Base-by-base conservation (phyloP, 306 rosid genomes). In the Citrullus amarus region DNA sequence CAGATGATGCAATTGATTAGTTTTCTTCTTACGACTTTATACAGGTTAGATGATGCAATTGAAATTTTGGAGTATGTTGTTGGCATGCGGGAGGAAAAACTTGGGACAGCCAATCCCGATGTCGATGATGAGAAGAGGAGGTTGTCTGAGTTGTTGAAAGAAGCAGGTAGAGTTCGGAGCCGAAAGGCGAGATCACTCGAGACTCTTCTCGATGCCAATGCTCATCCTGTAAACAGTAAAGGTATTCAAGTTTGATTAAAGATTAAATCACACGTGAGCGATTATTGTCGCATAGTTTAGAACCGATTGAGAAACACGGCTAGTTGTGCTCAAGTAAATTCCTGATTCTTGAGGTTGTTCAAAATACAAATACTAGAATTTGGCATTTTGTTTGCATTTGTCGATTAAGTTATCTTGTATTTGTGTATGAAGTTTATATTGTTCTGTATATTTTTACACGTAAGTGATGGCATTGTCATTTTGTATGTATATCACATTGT, bases 71-170 rank as follows among this genome's bases (percentile, higher is more conserved):
- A 96, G 63, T 76, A 82, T 79, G 90, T 96, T 16, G 92, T 91
- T 6, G 88, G 66, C 53, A 87, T 81, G 87, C 90, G 99, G 70
- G 98, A 92, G 78, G 96, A 92, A 84, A 96, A 91, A 53, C 97
- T 96, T 6, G 99, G 99, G 68, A 96, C 99, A 17, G 98, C 96
- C 59, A 89, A 91, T 86, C 87, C 97, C 10, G 99, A 92, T 53
- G 98, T 96, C 48, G 90, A 80, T 60, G 97, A 96, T 75, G 99
- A 96, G 88, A 96, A 90, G 81, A 91, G 88, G 84, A 96, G 99
- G 86, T 80, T 96, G 89, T 83, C 89, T 0, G 91, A 88, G 84
- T 79, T 92, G 84, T 80, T 96, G 85, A 96, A 91, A 92, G 98
- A 96, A 86, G 86, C 96, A 15, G 98, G 99, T 48, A 88, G 87